Percentiles rank a stretch among this genome's conserved stretches.
Evolutionary conservation across 306 rosid genomes (phyloP).

Genomic region (Dryas drummondii): DNA sequence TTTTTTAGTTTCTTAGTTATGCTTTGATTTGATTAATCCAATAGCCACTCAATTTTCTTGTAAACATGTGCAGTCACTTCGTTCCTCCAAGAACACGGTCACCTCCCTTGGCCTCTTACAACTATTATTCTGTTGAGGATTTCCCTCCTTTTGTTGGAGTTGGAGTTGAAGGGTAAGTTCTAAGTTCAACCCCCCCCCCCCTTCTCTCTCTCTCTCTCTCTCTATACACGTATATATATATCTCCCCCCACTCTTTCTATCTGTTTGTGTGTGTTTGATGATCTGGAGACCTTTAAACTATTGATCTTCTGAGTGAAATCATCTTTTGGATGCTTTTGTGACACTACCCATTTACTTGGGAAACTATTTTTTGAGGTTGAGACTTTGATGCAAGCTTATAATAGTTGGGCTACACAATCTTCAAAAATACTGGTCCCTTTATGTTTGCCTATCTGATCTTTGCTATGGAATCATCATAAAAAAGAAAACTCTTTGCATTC

Average conservation of each 20-base stretch:
- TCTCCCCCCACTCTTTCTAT: too few species aligned
- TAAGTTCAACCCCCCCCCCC: conserved; percentile 19
- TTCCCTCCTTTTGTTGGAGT: conserved; percentile 35
- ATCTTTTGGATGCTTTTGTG: conserved; percentile 5
- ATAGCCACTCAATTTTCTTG: conserved; percentile 24
- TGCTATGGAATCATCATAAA: background rate
- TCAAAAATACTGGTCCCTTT: background rate
- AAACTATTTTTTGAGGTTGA: conserved; percentile 12
- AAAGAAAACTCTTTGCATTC: too few species aligned
- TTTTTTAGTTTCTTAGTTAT: background rate
- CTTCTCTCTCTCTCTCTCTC: too few species aligned
- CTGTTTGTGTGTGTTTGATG: background rate
- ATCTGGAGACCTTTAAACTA: background rate
- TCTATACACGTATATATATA: too few species aligned
- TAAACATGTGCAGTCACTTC: conserved; percentile 30
- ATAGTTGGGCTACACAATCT: background rate
- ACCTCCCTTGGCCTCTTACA: conserved; percentile 32
- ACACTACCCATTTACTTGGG: conserved; percentile 21
- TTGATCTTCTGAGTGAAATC: background rate
- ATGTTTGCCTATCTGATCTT: background rate
- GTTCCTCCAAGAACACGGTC: conserved; percentile 34
- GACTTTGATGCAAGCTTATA: conserved; percentile 1
- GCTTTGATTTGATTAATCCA: conserved; percentile 25
- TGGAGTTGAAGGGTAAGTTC: conserved; percentile 51
- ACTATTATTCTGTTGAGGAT: conserved; percentile 32